Conservation (phyloP, 2,329 filamentous ascomycete genomes). For the Arthrobotrys conoides region DNA sequence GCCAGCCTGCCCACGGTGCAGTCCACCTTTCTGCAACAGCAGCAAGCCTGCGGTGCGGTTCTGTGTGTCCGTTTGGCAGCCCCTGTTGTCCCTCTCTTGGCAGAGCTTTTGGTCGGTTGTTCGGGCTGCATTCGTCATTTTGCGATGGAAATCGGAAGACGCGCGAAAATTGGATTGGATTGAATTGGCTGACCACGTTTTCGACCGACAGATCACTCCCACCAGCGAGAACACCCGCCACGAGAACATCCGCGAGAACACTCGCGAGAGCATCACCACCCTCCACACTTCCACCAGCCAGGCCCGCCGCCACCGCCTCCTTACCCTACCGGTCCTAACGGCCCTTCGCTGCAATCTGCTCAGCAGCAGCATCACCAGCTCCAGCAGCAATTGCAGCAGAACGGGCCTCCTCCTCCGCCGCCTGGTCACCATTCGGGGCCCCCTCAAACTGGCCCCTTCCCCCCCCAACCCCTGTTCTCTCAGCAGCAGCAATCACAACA, state of each 20-base stretch:
- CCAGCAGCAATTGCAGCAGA: constrained; percentile 59
- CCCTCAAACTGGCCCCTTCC: constrained; percentile 49
- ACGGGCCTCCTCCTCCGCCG: constrained; percentile 10
- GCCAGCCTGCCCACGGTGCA: constrained; percentile 31
- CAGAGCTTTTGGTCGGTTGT: constrained; percentile 42
- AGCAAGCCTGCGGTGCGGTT: constrained; percentile 40
- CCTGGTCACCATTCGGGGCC: constrained; percentile 44
- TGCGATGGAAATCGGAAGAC: constrained; percentile 44
- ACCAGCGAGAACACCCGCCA: constrained; percentile 38
- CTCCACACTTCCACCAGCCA: constrained; percentile 52
- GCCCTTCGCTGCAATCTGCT: constrained; percentile 54
- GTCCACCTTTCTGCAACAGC: constrained; percentile 31
- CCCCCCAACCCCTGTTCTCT: constrained; percentile 58
- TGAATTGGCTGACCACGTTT: constrained; percentile 27
- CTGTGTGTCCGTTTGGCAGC: constrained; percentile 51
- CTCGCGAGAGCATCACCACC: constrained; percentile 28
- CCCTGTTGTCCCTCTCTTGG: constrained; percentile 36
- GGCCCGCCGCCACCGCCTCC: constrained; percentile 53
- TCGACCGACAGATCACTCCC: constrained; percentile 40
- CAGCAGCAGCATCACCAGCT: constrained; percentile 61
- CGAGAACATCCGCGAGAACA: constrained; percentile 45
- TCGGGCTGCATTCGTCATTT: constrained; percentile 58
- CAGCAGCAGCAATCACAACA: constrained; percentile 20
- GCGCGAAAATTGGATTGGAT: constrained; percentile 37
- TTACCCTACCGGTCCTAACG: constrained; percentile 36